These are phyloP conservation scores for Rhizophora apiculata DNA, from an alignment of 345 rosid genomes.

Conservation along the genomic window DNA sequence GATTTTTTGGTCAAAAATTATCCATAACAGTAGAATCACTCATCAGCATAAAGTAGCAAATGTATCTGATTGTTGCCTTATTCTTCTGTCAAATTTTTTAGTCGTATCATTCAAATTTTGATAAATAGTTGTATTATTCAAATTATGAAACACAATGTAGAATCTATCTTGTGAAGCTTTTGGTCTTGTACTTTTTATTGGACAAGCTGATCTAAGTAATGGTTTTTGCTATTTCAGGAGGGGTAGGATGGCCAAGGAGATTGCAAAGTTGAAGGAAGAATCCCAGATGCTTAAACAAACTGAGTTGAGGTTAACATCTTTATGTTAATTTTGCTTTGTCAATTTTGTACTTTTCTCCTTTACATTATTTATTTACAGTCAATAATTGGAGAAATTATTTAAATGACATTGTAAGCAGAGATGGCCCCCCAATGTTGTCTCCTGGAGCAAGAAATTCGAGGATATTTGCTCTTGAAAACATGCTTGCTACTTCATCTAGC, in stretches of 20 bases:
- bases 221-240: slow-evolving; percentile 54
- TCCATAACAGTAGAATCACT: too few relatives aligned
- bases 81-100: not conserved
- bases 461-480: slow-evolving; percentile 89
- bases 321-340: not conserved
- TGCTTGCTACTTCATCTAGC: slow-evolving; percentile 87
- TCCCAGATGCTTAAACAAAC: slow-evolving; percentile 49
- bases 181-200: not conserved
- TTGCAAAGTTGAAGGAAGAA: slow-evolving; percentile 83
- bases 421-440: slow-evolving; percentile 57
- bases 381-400: not conserved
- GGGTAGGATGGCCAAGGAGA: slow-evolving; percentile 82
- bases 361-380: not conserved
- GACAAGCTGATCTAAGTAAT: slow-evolving; percentile 12
- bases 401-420: slow-evolving; percentile 44
- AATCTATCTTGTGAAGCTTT: not conserved
- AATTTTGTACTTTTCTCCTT: not conserved
- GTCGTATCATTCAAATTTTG: not conserved
- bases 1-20: too few relatives aligned
- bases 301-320: slow-evolving; percentile 50
- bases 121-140: too few relatives aligned
- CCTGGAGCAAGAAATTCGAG: slow-evolving; percentile 98
- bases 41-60: too few relatives aligned
- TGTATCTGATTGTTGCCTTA: too few relatives aligned
- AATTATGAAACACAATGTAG: too few relatives aligned